phyloP scores from a whole-genome alignment of 352 stramenopile genomes.

The Pythium diclinum region DNA sequence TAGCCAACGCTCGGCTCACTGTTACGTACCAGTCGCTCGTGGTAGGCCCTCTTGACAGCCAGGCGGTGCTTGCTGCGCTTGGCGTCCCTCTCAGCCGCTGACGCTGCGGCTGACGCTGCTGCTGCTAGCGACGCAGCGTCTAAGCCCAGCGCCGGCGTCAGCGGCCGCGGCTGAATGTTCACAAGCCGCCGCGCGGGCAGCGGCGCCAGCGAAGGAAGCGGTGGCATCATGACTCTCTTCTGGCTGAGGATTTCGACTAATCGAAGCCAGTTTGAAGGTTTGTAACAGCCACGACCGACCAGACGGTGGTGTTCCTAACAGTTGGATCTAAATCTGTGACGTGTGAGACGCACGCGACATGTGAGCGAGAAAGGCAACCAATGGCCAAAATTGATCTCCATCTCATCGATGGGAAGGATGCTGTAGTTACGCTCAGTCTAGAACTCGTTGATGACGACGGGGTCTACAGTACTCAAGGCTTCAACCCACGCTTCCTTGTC shows the following conservation, averaged over 20 bases:
- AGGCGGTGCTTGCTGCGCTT: conserved; percentile 24
- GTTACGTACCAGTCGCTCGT: conserved; percentile 30
- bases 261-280: neutral
- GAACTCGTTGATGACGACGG: neutral
- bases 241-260: neutral
- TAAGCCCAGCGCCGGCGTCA: neutral
- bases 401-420: too few species aligned
- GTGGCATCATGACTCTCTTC: neutral
- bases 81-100: conserved; percentile 1
- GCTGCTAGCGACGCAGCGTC: neutral
- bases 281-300: neutral
- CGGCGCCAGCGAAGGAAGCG: conserved; percentile 1
- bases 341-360: neutral
- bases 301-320: neutral
- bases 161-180: conserved; percentile 26
- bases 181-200: conserved; percentile 18
- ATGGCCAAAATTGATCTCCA: neutral
- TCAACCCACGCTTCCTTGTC: neutral
- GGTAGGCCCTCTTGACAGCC: conserved; percentile 38
- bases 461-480: too few species aligned
- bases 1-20: neutral
- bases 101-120: neutral
- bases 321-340: neutral
- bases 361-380: conserved; percentile 1
- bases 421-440: neutral